Percentiles rank a stretch among this genome's conserved stretches.
These are phyloP conservation scores for Sapria himalayana DNA, from an alignment of 345 rosid species.

Conservation along the genomic window DNA sequence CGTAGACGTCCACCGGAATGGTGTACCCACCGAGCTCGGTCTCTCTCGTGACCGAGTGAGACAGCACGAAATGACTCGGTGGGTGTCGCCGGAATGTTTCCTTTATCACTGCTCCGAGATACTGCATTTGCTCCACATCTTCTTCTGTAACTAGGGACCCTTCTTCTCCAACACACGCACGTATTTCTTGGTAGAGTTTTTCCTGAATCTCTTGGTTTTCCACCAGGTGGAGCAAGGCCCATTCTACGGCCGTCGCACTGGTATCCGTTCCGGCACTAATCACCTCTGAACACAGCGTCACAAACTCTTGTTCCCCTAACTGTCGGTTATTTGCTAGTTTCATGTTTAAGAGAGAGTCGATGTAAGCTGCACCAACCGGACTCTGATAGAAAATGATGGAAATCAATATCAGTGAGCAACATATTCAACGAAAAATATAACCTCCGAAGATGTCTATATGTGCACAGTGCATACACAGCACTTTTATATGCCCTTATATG, in stretches of 20 bases:
- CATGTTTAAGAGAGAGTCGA: conserved; percentile 53
- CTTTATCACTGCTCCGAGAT: conserved; percentile 47
- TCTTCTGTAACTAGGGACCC: conserved; percentile 44
- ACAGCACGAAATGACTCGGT: conserved; percentile 74
- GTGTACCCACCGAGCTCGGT: conserved; percentile 61
- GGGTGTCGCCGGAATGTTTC: conserved; percentile 93
- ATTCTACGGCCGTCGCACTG: conserved; percentile 59
- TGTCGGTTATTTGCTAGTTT: conserved; percentile 24
- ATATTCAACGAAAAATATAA: too few relatives aligned
- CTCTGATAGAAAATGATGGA: too few relatives aligned
- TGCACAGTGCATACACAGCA: too few relatives aligned
- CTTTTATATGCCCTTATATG: too few relatives aligned
- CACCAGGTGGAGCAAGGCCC: conserved; percentile 62
- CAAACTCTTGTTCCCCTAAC: conserved; percentile 56
- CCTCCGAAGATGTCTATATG: too few relatives aligned
- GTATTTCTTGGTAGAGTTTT: conserved; percentile 40
- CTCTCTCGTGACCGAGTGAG: conserved; percentile 47
- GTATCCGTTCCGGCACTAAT: conserved; percentile 90
- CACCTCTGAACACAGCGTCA: conserved; percentile 64
- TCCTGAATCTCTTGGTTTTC: conserved; percentile 49
- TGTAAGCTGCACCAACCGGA: conserved; percentile 80
- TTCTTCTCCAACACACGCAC: conserved; percentile 30
- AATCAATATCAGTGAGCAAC: too few relatives aligned
- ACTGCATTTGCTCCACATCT: conserved; percentile 46
- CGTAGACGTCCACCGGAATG: conserved; percentile 39